A percentile compares a stretch with the other conserved stretches of the same genome.
Conservation (phyloP, 2,329 filamentous ascomycete species). For the Sclerotinia borealis region DNA sequence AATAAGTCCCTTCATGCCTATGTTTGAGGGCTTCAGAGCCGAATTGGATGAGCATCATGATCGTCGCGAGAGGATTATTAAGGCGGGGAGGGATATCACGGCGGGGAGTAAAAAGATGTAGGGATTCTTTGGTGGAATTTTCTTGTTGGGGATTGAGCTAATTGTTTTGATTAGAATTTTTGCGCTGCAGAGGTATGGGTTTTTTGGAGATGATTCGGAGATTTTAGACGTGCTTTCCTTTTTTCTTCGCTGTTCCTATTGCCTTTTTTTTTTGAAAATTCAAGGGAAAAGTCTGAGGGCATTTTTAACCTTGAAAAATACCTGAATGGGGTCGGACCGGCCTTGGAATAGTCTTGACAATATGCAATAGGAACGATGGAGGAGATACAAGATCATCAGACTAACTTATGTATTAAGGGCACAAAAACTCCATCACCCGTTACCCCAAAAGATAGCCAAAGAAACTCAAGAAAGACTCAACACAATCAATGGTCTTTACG, state of each 20-base stretch:
- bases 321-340: too few species aligned
- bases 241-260: too few species aligned
- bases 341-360: too few species aligned
- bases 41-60: slow-evolving; percentile 95
- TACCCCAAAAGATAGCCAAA: slow-evolving; percentile 63
- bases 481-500: slow-evolving; percentile 66
- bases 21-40: slow-evolving; percentile 81
- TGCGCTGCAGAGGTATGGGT: slow-evolving; percentile 65
- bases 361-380: too few species aligned
- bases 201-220: not conserved
- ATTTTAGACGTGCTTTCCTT: not conserved
- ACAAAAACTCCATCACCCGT: slow-evolving; percentile 52
- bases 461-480: slow-evolving; percentile 64
- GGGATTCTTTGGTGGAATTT: slow-evolving; percentile 24
- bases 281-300: too few species aligned
- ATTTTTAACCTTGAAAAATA: too few species aligned
- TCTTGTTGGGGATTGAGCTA: not conserved
- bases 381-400: not conserved
- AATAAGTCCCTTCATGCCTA: slow-evolving; percentile 51
- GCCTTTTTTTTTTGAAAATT: too few species aligned
- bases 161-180: slow-evolving; percentile 58
- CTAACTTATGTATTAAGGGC: slow-evolving; percentile 43
- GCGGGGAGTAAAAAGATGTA: slow-evolving; percentile 96
- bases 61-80: slow-evolving; percentile 81
- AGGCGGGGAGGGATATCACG: slow-evolving; percentile 87